Percentiles rank a stretch among this genome's conserved stretches.
These are phyloP conservation scores for Porodaedalea pini DNA, from an alignment of 1,284 basidiomycete genomes.

Conservation along the genomic window DNA sequence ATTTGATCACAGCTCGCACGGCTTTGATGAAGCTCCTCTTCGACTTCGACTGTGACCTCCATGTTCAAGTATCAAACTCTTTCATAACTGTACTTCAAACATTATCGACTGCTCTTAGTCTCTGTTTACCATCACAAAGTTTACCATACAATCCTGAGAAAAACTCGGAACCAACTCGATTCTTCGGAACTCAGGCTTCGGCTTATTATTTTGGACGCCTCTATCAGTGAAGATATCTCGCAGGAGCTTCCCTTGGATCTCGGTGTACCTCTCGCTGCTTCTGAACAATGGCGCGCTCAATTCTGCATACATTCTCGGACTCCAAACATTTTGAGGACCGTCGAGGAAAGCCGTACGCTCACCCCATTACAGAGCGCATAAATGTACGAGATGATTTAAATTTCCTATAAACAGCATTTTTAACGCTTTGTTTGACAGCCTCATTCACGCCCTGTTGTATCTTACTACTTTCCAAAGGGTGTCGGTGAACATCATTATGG, in stretches of 20 bases:
- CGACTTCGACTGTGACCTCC: not conserved
- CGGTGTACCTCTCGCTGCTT: too few species aligned
- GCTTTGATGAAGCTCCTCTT: not conserved
- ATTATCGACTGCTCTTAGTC: too few species aligned
- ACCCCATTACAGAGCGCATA: slow-evolving; percentile 70
- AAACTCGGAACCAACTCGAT: too few species aligned
- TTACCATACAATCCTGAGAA: too few species aligned
- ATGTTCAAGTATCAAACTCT: not conserved
- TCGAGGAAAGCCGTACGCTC: slow-evolving; percentile 59
- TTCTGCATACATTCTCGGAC: slow-evolving; percentile 54
- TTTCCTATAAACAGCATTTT: slow-evolving; percentile 9
- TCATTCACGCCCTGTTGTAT: slow-evolving; percentile 85
- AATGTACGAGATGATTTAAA: slow-evolving; percentile 54
- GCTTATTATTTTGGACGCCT: too few species aligned
- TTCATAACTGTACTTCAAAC: not conserved
- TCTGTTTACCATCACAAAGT: too few species aligned
- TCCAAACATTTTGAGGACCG: slow-evolving; percentile 71
- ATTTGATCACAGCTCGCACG: too few species aligned
- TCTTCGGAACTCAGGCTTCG: too few species aligned
- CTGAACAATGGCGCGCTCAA: slow-evolving; percentile 20
- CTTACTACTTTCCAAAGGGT: slow-evolving; percentile 93
- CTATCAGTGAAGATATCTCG: too few species aligned
- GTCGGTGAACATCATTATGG: slow-evolving; percentile 97
- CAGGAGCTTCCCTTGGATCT: too few species aligned
- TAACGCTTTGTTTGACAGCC: slow-evolving; percentile 43